A percentile compares a stretch with the other conserved stretches of the same genome.
Evolutionary conservation across 495 filamentous ascomycete species (phyloP).

Genomic region (Hyaloscypha hepaticicola): DNA sequence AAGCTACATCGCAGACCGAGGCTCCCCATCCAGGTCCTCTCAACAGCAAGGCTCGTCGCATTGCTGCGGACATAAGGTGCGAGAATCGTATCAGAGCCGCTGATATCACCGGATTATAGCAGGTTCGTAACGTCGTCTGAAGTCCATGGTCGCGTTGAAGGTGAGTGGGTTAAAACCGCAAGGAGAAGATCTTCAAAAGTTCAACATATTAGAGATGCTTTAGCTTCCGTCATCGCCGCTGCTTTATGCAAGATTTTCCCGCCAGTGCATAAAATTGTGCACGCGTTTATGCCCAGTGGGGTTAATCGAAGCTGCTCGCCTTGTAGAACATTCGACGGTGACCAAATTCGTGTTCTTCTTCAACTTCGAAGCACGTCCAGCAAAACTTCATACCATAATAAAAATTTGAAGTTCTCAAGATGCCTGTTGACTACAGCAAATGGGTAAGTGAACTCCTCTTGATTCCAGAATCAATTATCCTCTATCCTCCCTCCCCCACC

Average conservation of each 20-base stretch:
- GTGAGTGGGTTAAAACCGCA: slow-evolving; percentile 5
- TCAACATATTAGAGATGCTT: not conserved
- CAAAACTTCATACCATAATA: not conserved
- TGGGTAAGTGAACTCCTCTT: slow-evolving; percentile 55
- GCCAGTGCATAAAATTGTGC: slow-evolving; percentile 6
- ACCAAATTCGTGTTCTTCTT: not conserved
- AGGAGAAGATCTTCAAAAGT: slow-evolving; percentile 4
- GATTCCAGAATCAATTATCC: not conserved
- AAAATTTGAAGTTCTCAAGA: slow-evolving; percentile 40
- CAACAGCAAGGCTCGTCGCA: slow-evolving; percentile 24
- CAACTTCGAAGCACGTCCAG: not conserved
- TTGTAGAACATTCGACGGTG: slow-evolving; percentile 29
- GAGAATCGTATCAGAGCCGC: slow-evolving; percentile 15
- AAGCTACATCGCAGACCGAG: slow-evolving; percentile 19
- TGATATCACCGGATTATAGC: slow-evolving; percentile 27
- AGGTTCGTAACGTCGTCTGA: slow-evolving; percentile 9
- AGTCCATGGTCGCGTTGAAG: slow-evolving; percentile 25
- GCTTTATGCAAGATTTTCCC: slow-evolving; percentile 19
- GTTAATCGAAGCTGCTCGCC: slow-evolving; percentile 8
- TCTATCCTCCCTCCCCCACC: slow-evolving; percentile 10
- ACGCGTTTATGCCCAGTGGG: slow-evolving; percentile 19
- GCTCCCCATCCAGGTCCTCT: slow-evolving; percentile 24
- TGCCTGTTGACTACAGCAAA: slow-evolving; percentile 95
- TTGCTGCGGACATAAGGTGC: slow-evolving; percentile 9
- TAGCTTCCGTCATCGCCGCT: slow-evolving; percentile 24